phyloP scores from a whole-genome alignment of 805 yeast species.

The Sugiyamaella chiloensis region DNA sequence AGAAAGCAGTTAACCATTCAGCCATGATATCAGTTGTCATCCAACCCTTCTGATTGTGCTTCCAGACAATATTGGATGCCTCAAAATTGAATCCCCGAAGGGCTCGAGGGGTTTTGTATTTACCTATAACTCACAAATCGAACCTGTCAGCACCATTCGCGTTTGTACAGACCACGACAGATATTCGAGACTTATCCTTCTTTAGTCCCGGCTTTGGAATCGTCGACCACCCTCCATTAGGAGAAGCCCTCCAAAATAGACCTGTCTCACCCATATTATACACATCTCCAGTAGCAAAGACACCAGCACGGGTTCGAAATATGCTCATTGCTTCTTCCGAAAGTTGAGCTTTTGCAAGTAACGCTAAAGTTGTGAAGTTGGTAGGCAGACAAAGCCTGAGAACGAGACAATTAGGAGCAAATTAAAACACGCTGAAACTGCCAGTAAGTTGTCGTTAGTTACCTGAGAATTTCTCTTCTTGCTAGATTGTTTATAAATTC shows the following conservation, averaged over 20 bases:
- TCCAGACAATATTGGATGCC: constrained; percentile 1
- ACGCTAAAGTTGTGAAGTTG: too few relatives aligned
- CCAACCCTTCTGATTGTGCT: constrained; percentile 14
- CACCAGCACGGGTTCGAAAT: constrained; percentile 4
- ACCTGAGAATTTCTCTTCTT: too few relatives aligned
- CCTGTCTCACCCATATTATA: constrained; percentile 14
- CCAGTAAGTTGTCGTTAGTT: too few relatives aligned
- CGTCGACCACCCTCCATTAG: too few relatives aligned
- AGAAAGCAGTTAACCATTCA: constrained; percentile 11
- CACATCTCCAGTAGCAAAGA: constrained; percentile 3
- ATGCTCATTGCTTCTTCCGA: too few relatives aligned
- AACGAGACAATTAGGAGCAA: too few relatives aligned
- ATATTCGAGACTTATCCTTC: constrained; percentile 3
- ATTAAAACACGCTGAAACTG: too few relatives aligned
- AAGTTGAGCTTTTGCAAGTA: too few relatives aligned
- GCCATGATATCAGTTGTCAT: constrained; percentile 11
- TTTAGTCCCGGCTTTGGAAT: background rate
- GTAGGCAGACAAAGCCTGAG: too few relatives aligned
- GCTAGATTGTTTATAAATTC: too few relatives aligned
- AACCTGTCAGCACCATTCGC: constrained; percentile 11
- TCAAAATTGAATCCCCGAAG: constrained; percentile 2
- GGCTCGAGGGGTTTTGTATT: background rate
- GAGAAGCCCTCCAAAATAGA: constrained; percentile 9
- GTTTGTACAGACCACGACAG: constrained; percentile 1
- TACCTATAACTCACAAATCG: constrained; percentile 11